These are phyloP conservation scores for Stagonosporopsis vannaccii DNA, from an alignment of 2,329 filamentous ascomycete species.

Conservation along the genomic window DNA sequence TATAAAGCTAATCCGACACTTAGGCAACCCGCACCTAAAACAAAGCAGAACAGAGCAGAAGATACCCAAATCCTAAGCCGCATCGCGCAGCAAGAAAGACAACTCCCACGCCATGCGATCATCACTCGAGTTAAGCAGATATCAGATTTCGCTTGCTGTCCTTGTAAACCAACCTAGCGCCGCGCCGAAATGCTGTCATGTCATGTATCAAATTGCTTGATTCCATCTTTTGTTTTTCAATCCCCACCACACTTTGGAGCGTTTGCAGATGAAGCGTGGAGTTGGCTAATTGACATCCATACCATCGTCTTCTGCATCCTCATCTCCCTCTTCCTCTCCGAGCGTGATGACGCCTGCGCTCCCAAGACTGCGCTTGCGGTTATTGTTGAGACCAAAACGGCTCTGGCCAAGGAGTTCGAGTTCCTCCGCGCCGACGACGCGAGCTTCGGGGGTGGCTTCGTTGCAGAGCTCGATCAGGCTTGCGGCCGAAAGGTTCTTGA, in stretches of 20 bases:
- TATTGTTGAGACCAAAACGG: conserved; percentile 46
- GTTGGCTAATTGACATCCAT: conserved; percentile 49
- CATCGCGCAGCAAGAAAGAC: conserved; percentile 6
- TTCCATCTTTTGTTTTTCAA: background rate
- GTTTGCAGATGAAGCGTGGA: too few species aligned
- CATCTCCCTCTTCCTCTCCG: conserved; percentile 53
- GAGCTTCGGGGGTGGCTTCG: conserved; percentile 91
- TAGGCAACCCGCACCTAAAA: too few species aligned
- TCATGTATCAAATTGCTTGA: background rate
- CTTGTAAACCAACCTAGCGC: conserved; percentile 11
- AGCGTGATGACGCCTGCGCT: conserved; percentile 47
- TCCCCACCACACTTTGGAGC: background rate
- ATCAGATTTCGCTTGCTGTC: background rate
- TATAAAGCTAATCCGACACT: conserved; percentile 5
- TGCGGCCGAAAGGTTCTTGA: conserved; percentile 77
- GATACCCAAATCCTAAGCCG: background rate
- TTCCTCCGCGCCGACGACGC: conserved; percentile 88
- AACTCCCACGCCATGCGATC: conserved; percentile 12
- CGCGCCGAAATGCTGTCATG: conserved; percentile 16
- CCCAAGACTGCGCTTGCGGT: conserved; percentile 54
- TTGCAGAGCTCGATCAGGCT: conserved; percentile 91
- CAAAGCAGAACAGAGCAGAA: background rate
- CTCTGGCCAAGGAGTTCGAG: conserved; percentile 67
- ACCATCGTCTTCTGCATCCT: conserved; percentile 53
- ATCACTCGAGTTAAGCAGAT: background rate